Base-by-base conservation (phyloP, 2,329 filamentous ascomycete genomes). In the Colletotrichum lupini region DNA sequence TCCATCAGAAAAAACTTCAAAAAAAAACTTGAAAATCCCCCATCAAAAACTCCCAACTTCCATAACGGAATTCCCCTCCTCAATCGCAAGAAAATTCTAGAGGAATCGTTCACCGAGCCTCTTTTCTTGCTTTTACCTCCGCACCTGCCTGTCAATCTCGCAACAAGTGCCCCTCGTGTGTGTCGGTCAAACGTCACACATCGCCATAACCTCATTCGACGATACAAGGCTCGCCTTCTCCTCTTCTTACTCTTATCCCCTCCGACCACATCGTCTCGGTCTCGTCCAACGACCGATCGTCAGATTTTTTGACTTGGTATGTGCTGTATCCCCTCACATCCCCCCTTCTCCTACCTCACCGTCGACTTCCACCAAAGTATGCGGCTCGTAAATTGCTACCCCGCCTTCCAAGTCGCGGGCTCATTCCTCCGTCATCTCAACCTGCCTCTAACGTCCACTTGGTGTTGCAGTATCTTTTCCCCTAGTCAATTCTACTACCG, bases 1-100 rank as follows among this genome's bases (percentile, higher is more conserved):
- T 81, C 78, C 80, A 81, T 82, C 83, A 82, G 82, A 83, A 81
- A 85, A 88, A 88, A 83, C 83, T 83, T 84, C 80, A 82, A 87
- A 90, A 91, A 91, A 91, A 91, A 90, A 79, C 66, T 80, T 84
- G 84, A 87, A 89, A 91, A 90, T 84, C 82, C 82, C 76, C 80
- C 81, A 58, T 71, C 72, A 77, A 86, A 86, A 83, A 73, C 70
- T 65, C 65, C 70, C 70, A 61, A 55, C 67, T 56, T 73, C 70
- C 70, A 60, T 70, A 61, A 79, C 76, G 72, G 63, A 65, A 65
- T 68, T 58, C 52, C 68, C 65, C 74, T 64, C 75, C 64, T 60
- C 69, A 68, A 56, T 71, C 56, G 68, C 73, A 69, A 69, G 65
- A 69, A 73, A 73, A 59, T 56, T 26, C 35, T 30, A 72, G 63